A percentile compares a stretch with the other conserved stretches of the same genome.
Evolutionary conservation across 1,284 basidiomycete species (phyloP).

Genomic region (Papiliotrema flavescens): DNA sequence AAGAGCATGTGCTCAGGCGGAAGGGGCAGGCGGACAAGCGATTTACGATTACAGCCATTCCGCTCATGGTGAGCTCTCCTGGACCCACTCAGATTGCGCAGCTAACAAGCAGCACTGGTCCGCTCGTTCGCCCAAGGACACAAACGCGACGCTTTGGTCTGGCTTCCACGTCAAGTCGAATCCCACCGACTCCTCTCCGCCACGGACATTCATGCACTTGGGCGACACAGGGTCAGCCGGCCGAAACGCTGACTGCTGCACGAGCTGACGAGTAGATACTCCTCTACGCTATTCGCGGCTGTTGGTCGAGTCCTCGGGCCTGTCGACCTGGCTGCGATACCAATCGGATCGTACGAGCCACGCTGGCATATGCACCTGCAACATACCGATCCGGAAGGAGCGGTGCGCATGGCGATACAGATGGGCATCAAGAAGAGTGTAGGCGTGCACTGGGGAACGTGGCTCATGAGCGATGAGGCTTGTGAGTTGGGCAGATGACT

Average conservation of each 20-base stretch:
- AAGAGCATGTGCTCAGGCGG: slow-evolving; percentile 24
- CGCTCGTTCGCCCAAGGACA: slow-evolving; percentile 50
- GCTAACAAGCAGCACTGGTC: slow-evolving; percentile 50
- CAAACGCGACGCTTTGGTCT: slow-evolving; percentile 52
- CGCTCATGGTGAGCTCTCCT: slow-evolving; percentile 34
- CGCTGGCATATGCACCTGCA: slow-evolving; percentile 49
- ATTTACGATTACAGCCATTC: slow-evolving; percentile 42
- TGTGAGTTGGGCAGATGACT: slow-evolving; percentile 41
- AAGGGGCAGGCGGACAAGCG: slow-evolving; percentile 24
- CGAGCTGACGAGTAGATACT: slow-evolving; percentile 42
- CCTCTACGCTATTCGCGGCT: slow-evolving; percentile 47
- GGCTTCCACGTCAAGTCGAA: slow-evolving; percentile 47
- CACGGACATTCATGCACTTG: slow-evolving; percentile 49
- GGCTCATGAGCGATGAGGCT: slow-evolving; percentile 51
- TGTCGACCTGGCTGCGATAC: slow-evolving; percentile 50
- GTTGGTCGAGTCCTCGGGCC: slow-evolving; percentile 50
- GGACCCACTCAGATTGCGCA: neutral
- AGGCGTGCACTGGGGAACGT: slow-evolving; percentile 53
- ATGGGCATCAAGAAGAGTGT: slow-evolving; percentile 41
- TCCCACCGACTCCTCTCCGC: slow-evolving; percentile 9
- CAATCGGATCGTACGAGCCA: slow-evolving; percentile 51
- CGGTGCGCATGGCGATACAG: slow-evolving; percentile 47
- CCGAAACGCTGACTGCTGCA: neutral
- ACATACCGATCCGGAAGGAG: slow-evolving; percentile 50
- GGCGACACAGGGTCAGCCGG: slow-evolving; percentile 44